Conservation (phyloP, 2,329 filamentous ascomycete genomes). For the Fusarium devonianum region DNA sequence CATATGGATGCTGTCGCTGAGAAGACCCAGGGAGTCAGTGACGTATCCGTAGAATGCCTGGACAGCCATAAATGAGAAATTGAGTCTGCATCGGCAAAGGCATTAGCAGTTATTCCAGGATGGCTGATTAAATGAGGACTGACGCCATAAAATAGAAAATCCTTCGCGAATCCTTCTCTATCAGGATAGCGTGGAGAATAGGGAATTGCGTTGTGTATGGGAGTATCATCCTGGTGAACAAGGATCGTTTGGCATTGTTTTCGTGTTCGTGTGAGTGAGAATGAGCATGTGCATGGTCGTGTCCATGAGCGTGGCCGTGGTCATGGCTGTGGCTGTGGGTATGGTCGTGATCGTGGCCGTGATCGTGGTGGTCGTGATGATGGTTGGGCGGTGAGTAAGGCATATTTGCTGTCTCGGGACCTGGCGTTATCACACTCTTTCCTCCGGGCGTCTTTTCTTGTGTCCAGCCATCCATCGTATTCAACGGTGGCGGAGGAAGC, state of each 20-base stretch:
- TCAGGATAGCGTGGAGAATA: slow-evolving; percentile 82
- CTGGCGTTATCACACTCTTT: slow-evolving; percentile 49
- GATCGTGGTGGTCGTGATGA: slow-evolving; percentile 39
- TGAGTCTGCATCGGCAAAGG: slow-evolving; percentile 66
- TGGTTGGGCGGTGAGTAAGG: slow-evolving; percentile 44
- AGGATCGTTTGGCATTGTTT: slow-evolving; percentile 63
- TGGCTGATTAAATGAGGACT: slow-evolving; percentile 41
- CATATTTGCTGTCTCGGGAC: slow-evolving; percentile 39
- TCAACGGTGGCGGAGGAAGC: slow-evolving; percentile 44
- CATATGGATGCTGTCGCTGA: slow-evolving; percentile 99
- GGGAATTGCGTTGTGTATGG: slow-evolving; percentile 74
- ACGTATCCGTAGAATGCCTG: slow-evolving; percentile 94
- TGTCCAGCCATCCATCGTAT: slow-evolving; percentile 51
- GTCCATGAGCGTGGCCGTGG: slow-evolving; percentile 24
- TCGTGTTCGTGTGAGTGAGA: slow-evolving; percentile 47
- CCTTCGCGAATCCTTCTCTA: slow-evolving; percentile 89
- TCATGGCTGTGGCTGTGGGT: slow-evolving; percentile 37
- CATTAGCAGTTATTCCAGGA: slow-evolving; percentile 26
- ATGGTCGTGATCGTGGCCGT: slow-evolving; percentile 41
- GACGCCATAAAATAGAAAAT: slow-evolving; percentile 98
- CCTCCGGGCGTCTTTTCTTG: slow-evolving; percentile 51
- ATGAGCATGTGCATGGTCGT: slow-evolving; percentile 38
- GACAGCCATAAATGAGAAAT: slow-evolving; percentile 93
- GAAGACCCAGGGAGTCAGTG: slow-evolving; percentile 90
- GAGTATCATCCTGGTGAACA: slow-evolving; percentile 77